Percentiles rank a stretch among this genome's conserved stretches.
These are phyloP conservation scores for Candida montana DNA, from an alignment of 805 yeast species.

Conservation along the genomic window DNA sequence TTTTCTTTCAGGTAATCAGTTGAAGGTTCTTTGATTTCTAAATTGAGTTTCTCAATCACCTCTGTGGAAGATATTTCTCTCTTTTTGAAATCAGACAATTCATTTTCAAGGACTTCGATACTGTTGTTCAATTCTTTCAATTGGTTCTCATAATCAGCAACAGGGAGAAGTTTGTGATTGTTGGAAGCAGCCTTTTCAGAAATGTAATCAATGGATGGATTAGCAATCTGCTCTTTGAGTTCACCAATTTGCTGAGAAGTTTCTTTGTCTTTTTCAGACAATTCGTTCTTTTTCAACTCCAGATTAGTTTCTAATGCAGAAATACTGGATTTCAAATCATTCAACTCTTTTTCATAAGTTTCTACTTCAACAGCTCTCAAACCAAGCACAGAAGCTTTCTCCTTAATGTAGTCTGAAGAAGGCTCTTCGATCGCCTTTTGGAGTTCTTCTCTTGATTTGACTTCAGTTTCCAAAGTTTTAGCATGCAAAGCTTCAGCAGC, in stretches of 20 bases:
- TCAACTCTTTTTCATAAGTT: slow-evolving; percentile 7
- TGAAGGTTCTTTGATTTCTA: slow-evolving; percentile 17
- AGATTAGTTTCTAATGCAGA: neutral
- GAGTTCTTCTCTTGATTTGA: slow-evolving; percentile 6
- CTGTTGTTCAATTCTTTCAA: slow-evolving; percentile 7
- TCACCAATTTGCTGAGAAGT: slow-evolving; percentile 1
- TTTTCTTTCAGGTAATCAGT: slow-evolving; percentile 18
- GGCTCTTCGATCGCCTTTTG: slow-evolving; percentile 24
- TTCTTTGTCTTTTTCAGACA: slow-evolving; percentile 2
- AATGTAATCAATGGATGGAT: slow-evolving; percentile 30
- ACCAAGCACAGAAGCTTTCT: slow-evolving; percentile 25
- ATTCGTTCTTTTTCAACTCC: neutral
- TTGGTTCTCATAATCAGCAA: slow-evolving; percentile 2
- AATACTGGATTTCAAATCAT: slow-evolving; percentile 1
- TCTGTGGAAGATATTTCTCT: slow-evolving; percentile 12
- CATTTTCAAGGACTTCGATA: slow-evolving; percentile 16
- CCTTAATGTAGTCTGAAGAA: slow-evolving; percentile 24
- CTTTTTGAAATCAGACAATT: slow-evolving; percentile 3
- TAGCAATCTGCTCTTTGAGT: slow-evolving; percentile 9
- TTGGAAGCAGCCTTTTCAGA: slow-evolving; percentile 20
- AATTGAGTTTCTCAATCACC: slow-evolving; percentile 1
- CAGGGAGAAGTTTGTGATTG: neutral
- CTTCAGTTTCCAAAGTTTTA: neutral
- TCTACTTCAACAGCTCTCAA: slow-evolving; percentile 13
- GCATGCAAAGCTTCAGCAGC: slow-evolving; percentile 1